These are phyloP conservation scores for Neocallimastix lanati DNA, from an alignment of 192 early-diverging fungal genomes.

Conservation along the genomic window DNA sequence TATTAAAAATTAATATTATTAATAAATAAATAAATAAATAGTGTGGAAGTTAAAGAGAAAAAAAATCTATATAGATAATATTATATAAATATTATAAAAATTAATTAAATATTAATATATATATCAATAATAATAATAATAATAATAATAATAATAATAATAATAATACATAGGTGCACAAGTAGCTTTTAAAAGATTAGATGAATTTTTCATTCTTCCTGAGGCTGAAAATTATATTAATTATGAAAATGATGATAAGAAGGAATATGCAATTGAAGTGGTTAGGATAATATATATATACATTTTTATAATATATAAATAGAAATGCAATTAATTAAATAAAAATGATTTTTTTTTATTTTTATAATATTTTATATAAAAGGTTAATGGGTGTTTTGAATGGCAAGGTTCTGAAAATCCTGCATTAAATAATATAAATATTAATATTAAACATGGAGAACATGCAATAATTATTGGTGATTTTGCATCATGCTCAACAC, in stretches of 20 bases:
- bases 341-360: background rate
- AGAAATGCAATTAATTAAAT: no score
- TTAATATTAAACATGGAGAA: slow-evolving; percentile 27
- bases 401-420: slow-evolving; percentile 30
- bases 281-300: background rate
- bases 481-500: slow-evolving; percentile 35
- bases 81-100: no score
- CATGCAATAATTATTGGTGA: slow-evolving; percentile 46
- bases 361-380: slow-evolving; percentile 15
- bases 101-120: no score
- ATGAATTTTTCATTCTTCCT: background rate
- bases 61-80: no score
- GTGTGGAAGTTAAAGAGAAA: no score
- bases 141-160: background rate
- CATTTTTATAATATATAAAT: background rate
- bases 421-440: slow-evolving; percentile 20
- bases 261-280: background rate
- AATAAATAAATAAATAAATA: no score
- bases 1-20: no score
- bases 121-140: no score
- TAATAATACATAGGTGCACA: background rate
- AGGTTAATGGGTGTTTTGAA: slow-evolving; percentile 31
- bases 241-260: background rate
- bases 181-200: background rate
- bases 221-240: background rate